Percentiles rank a stretch among this genome's conserved stretches.
Conservation (phyloP, 179 eudicot species). For the Spinacia oleracea region DNA sequence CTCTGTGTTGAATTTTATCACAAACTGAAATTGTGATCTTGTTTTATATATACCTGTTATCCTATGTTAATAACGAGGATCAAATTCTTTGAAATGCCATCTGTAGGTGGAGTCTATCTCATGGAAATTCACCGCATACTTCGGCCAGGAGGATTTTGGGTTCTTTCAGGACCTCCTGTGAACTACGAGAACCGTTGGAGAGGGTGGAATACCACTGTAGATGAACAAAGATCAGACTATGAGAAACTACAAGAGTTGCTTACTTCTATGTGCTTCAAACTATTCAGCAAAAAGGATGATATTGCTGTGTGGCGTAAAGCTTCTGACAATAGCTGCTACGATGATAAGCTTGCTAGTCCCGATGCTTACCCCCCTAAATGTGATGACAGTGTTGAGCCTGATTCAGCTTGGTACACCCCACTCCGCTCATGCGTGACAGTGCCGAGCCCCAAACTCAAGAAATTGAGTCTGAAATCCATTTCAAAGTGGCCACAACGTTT, state of each 20-base stretch:
- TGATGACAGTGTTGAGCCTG: slow-evolving; percentile 73
- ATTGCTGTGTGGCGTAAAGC: slow-evolving; percentile 87
- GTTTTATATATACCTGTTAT: not conserved
- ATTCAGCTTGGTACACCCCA: slow-evolving; percentile 92
- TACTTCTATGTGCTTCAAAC: slow-evolving; percentile 72
- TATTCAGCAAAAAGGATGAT: slow-evolving; percentile 69
- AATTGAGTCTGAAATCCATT: slow-evolving; percentile 40
- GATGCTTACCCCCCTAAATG: slow-evolving; percentile 85
- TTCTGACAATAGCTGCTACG: slow-evolving; percentile 59
- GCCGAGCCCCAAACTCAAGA: slow-evolving; percentile 61
- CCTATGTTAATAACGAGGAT: not conserved
- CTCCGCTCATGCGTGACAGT: slow-evolving; percentile 71
- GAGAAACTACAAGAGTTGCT: slow-evolving; percentile 65
- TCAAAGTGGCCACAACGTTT: slow-evolving; percentile 75
- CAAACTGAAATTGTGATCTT: slow-evolving; percentile 5
- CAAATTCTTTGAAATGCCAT: not conserved
- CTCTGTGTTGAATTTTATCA: not conserved
- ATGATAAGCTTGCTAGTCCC: slow-evolving; percentile 47
- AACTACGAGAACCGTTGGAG: slow-evolving; percentile 76
- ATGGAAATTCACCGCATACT: slow-evolving; percentile 88
- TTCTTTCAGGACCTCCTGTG: slow-evolving; percentile 97
- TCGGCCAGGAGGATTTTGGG: slow-evolving; percentile 96
- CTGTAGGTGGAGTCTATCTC: slow-evolving; percentile 86
- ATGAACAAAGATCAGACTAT: slow-evolving; percentile 65
- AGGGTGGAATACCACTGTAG: slow-evolving; percentile 90